Evolutionary conservation across 768 basidiomycete genomes (phyloP), one percentile per base, ranked within the genome.

Genomic region (Panus rudis): DNA sequence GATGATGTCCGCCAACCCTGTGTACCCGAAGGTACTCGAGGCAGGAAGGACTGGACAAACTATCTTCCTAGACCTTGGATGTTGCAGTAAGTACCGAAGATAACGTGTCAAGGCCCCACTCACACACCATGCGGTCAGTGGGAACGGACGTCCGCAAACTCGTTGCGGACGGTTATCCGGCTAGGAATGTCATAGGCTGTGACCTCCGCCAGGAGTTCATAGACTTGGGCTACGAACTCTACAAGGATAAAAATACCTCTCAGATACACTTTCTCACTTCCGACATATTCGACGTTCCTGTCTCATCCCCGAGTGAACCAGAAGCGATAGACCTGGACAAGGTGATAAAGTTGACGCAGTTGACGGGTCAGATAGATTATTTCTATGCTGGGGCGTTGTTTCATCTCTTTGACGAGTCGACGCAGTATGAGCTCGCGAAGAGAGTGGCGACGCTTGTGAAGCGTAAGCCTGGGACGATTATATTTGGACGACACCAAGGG

Each of bases 401-500:
- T 49, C 61, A 67, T 39, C 52, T 65, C n/a, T 63, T 63, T 40
- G 57, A 62, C 49, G 57, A 62, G 47, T 35, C 49, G 13, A 60
- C 55, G 37, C 65, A 67, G 46, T 47, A 55, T n/a, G 58, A 45
- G 6, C 51, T 64, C 10, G 63, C 63, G 1, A 35, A 58, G 13
- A 55, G 63, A 6, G 46, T 67, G 8, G 52, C 46, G 3, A 33
- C 27, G 7, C 45, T 66, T 1, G 41, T 63, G n/a, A 53, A 57
- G 19, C 42, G 53, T 13, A 20, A 32, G 6, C 42, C 50, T 2
- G 60, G 60, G 3, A 52, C 55, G 0, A 31, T 65, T 27, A 43
- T 65, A 19, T 67, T 67, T 43, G 65, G 64, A 3, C 39, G 59
- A n/a, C 65, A 67, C 37, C 51, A 53, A 27, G 65, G 56, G 4